Percentiles rank a stretch among this genome's conserved stretches.
These are phyloP conservation scores for Talaromyces sp. DNA, from an alignment of 2,329 filamentous ascomycete species.

Conservation along the genomic window DNA sequence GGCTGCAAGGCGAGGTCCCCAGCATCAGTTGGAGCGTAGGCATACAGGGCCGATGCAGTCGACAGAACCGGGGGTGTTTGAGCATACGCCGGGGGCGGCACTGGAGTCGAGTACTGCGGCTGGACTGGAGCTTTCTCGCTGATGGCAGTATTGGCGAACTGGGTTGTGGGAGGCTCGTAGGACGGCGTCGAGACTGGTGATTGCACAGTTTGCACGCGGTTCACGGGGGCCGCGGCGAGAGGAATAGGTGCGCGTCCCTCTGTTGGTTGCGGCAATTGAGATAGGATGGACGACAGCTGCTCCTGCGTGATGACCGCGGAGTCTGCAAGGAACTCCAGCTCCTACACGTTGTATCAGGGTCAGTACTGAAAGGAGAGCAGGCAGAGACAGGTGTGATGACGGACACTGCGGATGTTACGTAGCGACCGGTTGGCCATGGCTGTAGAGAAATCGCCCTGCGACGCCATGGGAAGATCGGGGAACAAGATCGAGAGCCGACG, in stretches of 20 bases:
- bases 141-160: constrained; percentile 33
- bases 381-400: constrained; percentile 21
- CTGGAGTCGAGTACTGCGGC: constrained; percentile 39
- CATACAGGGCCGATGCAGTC: constrained; percentile 75
- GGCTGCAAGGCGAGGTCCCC: constrained; percentile 77
- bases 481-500: background rate
- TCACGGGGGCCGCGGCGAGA: constrained; percentile 13
- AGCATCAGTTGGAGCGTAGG: constrained; percentile 71
- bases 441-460: constrained; percentile 31
- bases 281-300: constrained; percentile 68
- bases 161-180: constrained; percentile 32
- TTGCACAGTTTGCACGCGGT: constrained; percentile 19
- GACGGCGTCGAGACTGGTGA: constrained; percentile 27
- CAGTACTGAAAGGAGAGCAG: background rate
- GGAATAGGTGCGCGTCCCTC: constrained; percentile 28
- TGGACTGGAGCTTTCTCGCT: constrained; percentile 39
- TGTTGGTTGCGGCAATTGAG: constrained; percentile 61
- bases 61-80: constrained; percentile 54
- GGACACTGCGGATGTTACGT: constrained; percentile 78
- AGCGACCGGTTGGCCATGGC: constrained; percentile 77
- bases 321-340: constrained; percentile 85
- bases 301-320: constrained; percentile 70
- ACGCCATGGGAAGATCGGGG: constrained; percentile 24
- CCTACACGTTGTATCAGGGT: constrained; percentile 47
- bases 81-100: constrained; percentile 47